Evolutionary conservation across 352 stramenopile species (phyloP).

Genomic region (Phytopythium cucurbitacearum): DNA sequence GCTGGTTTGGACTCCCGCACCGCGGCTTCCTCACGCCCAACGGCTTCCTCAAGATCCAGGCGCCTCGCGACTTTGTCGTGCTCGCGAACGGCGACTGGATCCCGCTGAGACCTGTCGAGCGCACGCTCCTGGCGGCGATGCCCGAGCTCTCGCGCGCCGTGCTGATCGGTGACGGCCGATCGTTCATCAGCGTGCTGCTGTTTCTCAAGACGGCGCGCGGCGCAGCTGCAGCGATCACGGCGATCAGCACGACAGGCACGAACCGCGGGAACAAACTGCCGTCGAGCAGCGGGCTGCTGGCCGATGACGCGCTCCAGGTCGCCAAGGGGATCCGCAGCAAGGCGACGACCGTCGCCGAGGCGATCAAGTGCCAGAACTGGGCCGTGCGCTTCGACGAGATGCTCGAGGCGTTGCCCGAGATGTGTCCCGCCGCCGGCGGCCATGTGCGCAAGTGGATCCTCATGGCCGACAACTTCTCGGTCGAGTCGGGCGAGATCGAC

Average conservation of each 20-base stretch:
- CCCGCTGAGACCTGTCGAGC: slow-evolving; percentile 58
- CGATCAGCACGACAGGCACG: slow-evolving; percentile 1
- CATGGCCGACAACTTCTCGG: slow-evolving; percentile 59
- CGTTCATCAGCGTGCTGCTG: slow-evolving; percentile 71
- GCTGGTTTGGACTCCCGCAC: slow-evolving; percentile 55
- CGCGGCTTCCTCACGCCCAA: slow-evolving; percentile 62
- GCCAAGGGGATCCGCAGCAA: slow-evolving; percentile 25
- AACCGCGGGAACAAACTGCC: slow-evolving; percentile 14
- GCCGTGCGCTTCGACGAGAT: slow-evolving; percentile 70
- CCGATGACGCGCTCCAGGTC: slow-evolving; percentile 47
- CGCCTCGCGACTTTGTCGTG: slow-evolving; percentile 65
- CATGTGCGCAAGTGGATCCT: slow-evolving; percentile 79
- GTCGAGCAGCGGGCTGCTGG: slow-evolving; percentile 15
- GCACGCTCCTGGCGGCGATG: slow-evolving; percentile 32
- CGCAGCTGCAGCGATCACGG: neutral
- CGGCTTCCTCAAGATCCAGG: slow-evolving; percentile 70
- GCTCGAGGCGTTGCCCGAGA: slow-evolving; percentile 40
- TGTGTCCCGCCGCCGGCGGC: slow-evolving; percentile 42
- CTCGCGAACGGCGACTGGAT: slow-evolving; percentile 75
- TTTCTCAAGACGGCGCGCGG: slow-evolving; percentile 57
- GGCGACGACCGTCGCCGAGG: slow-evolving; percentile 51
- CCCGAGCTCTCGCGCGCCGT: slow-evolving; percentile 64
- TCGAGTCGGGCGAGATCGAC: slow-evolving; percentile 71
- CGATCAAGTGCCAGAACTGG: slow-evolving; percentile 66
- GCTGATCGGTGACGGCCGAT: slow-evolving; percentile 60